These are phyloP conservation scores for Lichtheimia hyalospora DNA, from an alignment of 371 early-diverging fungal genomes.

Conservation along the genomic window DNA sequence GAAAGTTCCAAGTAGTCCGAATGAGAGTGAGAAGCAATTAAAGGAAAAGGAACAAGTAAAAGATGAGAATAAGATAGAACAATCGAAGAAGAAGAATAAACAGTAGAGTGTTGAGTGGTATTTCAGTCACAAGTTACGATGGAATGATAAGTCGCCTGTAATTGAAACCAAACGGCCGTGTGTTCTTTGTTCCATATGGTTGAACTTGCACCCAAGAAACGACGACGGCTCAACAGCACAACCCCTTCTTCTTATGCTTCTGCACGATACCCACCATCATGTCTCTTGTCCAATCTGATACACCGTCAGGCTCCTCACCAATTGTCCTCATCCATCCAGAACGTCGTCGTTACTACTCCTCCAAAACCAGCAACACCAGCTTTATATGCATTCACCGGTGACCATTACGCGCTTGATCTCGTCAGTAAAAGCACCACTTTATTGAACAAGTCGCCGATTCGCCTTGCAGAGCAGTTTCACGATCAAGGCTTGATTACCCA, in stretches of 20 bases:
- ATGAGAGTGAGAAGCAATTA: slow-evolving; percentile 2
- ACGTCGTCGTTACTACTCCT: slow-evolving; percentile 25
- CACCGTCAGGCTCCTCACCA: slow-evolving; percentile 33
- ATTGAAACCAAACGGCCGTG: too few species aligned
- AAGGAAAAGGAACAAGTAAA: background rate
- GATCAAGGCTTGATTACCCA: slow-evolving; percentile 42
- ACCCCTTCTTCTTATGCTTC: background rate
- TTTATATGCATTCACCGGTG: slow-evolving; percentile 31
- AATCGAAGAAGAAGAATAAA: too few species aligned
- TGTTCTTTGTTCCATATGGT: slow-evolving; percentile 1
- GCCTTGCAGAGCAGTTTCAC: slow-evolving; percentile 35
- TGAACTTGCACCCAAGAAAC: slow-evolving; percentile 11
- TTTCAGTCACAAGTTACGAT: too few species aligned
- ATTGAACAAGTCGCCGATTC: slow-evolving; percentile 24
- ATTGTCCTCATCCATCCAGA: slow-evolving; percentile 31
- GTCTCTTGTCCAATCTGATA: slow-evolving; percentile 24
- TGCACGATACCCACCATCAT: slow-evolving; percentile 21
- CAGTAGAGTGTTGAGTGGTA: too few species aligned
- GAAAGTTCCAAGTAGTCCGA: slow-evolving; percentile 13
- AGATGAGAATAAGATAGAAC: too few species aligned
- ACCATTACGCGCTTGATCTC: slow-evolving; percentile 25
- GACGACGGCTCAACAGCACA: slow-evolving; percentile 13
- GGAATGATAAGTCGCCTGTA: too few species aligned
- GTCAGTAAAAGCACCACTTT: slow-evolving; percentile 3
- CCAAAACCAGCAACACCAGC: slow-evolving; percentile 26